These are phyloP conservation scores for Dendrocalamus latiflorus DNA, from an alignment of 202 grass and related monocot species.

Conservation along the genomic window DNA sequence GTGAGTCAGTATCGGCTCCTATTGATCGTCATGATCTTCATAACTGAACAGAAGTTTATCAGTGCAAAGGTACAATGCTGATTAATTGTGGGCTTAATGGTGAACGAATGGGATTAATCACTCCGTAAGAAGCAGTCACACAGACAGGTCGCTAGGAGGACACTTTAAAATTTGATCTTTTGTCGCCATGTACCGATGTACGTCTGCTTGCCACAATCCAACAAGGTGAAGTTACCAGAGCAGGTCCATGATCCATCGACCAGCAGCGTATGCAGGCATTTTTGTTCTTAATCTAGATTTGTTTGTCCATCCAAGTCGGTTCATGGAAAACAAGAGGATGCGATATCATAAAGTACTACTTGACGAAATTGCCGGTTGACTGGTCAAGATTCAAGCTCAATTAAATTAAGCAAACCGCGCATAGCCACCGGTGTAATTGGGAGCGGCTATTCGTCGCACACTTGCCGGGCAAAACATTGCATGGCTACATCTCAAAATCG, in stretches of 20 bases:
- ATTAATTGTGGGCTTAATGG: neutral
- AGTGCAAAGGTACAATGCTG: neutral
- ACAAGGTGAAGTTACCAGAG: constrained; percentile 1
- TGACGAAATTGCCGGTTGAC: constrained; percentile 23
- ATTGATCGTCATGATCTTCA: neutral
- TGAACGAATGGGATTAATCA: neutral
- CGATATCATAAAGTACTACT: neutral
- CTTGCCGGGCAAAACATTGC: neutral
- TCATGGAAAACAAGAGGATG: neutral
- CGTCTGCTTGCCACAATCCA: constrained; percentile 3
- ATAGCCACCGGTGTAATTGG: no score
- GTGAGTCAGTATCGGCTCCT: neutral
- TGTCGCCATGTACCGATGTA: neutral
- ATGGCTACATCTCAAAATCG: neutral
- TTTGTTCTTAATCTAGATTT: neutral
- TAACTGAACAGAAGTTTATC: neutral
- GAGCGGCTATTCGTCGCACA: neutral
- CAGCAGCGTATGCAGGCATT: neutral
- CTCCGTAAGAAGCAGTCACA: neutral
- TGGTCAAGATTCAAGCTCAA: constrained; percentile 27
- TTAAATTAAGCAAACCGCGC: neutral
- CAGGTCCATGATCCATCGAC: neutral
- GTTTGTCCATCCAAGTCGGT: neutral
- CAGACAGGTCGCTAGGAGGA: neutral
- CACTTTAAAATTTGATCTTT: neutral